phyloP scores from a whole-genome alignment of 345 rosid genomes.

The Salix koriyanagi region DNA sequence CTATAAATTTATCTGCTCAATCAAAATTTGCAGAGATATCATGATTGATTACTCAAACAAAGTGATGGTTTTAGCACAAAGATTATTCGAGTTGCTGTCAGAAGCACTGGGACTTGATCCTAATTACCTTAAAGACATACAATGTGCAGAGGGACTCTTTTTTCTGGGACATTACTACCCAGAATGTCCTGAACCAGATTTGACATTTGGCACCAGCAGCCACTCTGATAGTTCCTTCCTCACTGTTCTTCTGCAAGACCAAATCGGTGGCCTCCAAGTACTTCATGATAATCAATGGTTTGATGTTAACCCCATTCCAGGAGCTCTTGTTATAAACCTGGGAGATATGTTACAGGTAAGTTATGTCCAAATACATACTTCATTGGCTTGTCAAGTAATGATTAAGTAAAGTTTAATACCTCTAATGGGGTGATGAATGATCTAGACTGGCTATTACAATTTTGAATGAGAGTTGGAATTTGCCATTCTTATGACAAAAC shows the following conservation, averaged over 20 bases:
- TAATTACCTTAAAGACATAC: neutral
- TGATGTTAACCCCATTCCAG: neutral
- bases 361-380: neutral
- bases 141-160: neutral
- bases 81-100: conserved; percentile 1
- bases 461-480: too few relatives aligned
- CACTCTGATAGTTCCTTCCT: conserved; percentile 6
- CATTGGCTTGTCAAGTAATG: too few relatives aligned
- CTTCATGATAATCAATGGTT: conserved; percentile 2
- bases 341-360: conserved; percentile 8
- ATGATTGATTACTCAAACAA: conserved; percentile 1
- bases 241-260: conserved; percentile 6
- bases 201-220: neutral
- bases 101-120: neutral
- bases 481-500: neutral
- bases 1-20: too few relatives aligned
- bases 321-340: conserved; percentile 2
- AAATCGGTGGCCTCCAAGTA: conserved; percentile 6
- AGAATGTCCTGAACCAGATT: conserved; percentile 6
- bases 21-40: neutral
- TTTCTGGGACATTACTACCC: conserved; percentile 3
- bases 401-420: too few relatives aligned
- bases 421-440: too few relatives aligned
- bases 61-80: neutral
- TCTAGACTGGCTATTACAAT: too few relatives aligned